Evolutionary conservation across 192 early-diverging fungal genomes (phyloP).

Genomic region (Coemansia sp.): DNA sequence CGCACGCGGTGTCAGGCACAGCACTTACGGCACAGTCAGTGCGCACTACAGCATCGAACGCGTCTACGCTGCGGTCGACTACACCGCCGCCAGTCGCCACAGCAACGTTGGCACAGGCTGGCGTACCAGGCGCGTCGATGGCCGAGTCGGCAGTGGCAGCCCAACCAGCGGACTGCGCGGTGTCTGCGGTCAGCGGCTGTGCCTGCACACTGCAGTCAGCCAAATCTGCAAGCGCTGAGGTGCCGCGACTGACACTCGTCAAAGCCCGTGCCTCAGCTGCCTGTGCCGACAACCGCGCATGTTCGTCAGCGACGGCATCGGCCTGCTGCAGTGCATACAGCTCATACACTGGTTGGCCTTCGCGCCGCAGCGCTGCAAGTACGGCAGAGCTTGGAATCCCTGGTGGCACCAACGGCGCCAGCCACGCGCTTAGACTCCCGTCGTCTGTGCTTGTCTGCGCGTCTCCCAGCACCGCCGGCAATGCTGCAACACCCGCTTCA

Average conservation of each 20-base stretch:
- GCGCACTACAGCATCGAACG: neutral
- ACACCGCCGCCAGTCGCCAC: neutral
- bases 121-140: slow-evolving; percentile 10
- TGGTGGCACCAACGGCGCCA: slow-evolving; percentile 38
- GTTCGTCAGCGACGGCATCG: slow-evolving; percentile 30
- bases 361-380: slow-evolving; percentile 32
- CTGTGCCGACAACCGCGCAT: slow-evolving; percentile 19
- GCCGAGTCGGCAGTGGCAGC: slow-evolving; percentile 14
- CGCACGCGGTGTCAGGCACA: neutral
- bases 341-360: slow-evolving; percentile 41
- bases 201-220: slow-evolving; percentile 36
- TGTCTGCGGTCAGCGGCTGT: slow-evolving; percentile 17
- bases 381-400: slow-evolving; percentile 25
- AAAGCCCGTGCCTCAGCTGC: slow-evolving; percentile 13
- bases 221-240: slow-evolving; percentile 12
- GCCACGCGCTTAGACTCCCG: slow-evolving; percentile 29
- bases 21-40: neutral
- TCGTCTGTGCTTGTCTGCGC: slow-evolving; percentile 24
- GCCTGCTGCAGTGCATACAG: slow-evolving; percentile 24
- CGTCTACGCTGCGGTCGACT: neutral
- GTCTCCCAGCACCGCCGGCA: slow-evolving; percentile 1
- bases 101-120: neutral
- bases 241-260: slow-evolving; percentile 25
- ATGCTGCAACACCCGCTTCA: neutral
- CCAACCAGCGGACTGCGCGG: slow-evolving; percentile 18